phyloP scores from a whole-genome alignment of 1,139 yeast species.

The Lodderomyces elongisporus region DNA sequence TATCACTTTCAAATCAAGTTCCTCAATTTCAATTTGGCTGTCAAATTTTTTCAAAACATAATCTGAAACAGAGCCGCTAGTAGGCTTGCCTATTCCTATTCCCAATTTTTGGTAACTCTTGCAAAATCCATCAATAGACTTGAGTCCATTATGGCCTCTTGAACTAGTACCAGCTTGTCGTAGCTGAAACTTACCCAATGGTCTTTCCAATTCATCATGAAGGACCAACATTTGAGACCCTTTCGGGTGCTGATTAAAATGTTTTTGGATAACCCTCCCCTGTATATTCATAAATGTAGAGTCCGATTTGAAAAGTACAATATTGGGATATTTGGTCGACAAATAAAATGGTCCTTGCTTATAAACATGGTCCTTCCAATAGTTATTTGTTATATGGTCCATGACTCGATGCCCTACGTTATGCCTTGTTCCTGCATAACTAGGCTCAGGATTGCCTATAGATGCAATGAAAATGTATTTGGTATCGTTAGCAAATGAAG shows the following conservation, averaged over 20 bases:
- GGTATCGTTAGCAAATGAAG: slow-evolving; percentile 1
- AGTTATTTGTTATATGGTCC: slow-evolving; percentile 24
- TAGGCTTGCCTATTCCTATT: slow-evolving; percentile 72
- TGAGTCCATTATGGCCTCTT: slow-evolving; percentile 79
- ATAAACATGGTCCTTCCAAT: slow-evolving; percentile 20
- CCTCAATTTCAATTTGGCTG: slow-evolving; percentile 33
- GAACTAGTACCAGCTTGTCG: slow-evolving; percentile 53
- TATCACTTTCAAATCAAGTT: slow-evolving; percentile 29
- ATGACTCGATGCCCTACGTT: slow-evolving; percentile 66
- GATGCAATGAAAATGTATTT: slow-evolving; percentile 40
- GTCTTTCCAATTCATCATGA: slow-evolving; percentile 71
- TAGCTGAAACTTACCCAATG: slow-evolving; percentile 58
- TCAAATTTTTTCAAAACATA: too few relatives aligned
- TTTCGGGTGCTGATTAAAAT: slow-evolving; percentile 35
- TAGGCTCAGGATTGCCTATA: slow-evolving; percentile 73
- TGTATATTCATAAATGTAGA: slow-evolving; percentile 62
- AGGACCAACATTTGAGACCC: slow-evolving; percentile 44
- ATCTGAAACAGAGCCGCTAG: slow-evolving; percentile 44
- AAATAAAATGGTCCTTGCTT: slow-evolving; percentile 11
- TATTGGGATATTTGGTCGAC: slow-evolving; percentile 20
- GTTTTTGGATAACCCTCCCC: slow-evolving; percentile 49
- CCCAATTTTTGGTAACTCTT: slow-evolving; percentile 51
- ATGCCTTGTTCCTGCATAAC: slow-evolving; percentile 62
- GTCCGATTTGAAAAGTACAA: slow-evolving; percentile 39
- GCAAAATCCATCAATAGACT: slow-evolving; percentile 42